Percentiles rank a stretch among this genome's conserved stretches.
Conservation (phyloP, 805 yeast species). For the Scheffersomyces amazonensis region DNA sequence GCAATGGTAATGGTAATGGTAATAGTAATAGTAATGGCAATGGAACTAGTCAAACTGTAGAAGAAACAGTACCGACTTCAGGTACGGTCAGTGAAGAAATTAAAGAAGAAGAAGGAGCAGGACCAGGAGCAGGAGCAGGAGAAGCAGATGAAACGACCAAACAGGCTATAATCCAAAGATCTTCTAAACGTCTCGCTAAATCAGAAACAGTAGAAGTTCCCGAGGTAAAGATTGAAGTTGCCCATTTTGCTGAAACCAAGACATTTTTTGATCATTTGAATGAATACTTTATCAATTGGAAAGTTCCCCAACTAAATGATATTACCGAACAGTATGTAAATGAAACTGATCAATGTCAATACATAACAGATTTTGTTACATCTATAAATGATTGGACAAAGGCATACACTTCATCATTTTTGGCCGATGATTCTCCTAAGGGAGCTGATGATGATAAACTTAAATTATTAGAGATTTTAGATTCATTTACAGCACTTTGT, state of each 20-base stretch:
- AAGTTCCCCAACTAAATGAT: constrained; percentile 1
- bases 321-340: constrained; percentile 12
- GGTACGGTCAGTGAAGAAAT: constrained; percentile 20
- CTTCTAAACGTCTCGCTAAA: constrained; percentile 31
- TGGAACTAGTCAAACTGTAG: too few species aligned
- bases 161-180: constrained; percentile 29
- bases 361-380: constrained; percentile 20
- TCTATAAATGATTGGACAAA: constrained; percentile 27
- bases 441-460: constrained; percentile 26
- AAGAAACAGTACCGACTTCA: too few species aligned
- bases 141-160: constrained; percentile 18
- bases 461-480: constrained; percentile 34
- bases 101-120: constrained; percentile 5
- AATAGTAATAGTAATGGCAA: too few species aligned
- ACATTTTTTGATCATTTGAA: constrained; percentile 21
- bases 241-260: constrained; percentile 25
- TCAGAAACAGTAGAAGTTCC: constrained; percentile 17
- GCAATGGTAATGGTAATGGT: too few species aligned
- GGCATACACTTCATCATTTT: constrained; percentile 11
- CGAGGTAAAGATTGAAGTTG: constrained; percentile 17
- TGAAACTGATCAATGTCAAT: constrained; percentile 4
- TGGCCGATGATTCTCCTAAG: constrained; percentile 10
- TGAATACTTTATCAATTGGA: constrained; percentile 7
- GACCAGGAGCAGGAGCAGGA: constrained; percentile 5
- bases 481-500: constrained; percentile 18